Conservation (phyloP, 495 filamentous ascomycete species). For the Podospora didyma region DNA sequence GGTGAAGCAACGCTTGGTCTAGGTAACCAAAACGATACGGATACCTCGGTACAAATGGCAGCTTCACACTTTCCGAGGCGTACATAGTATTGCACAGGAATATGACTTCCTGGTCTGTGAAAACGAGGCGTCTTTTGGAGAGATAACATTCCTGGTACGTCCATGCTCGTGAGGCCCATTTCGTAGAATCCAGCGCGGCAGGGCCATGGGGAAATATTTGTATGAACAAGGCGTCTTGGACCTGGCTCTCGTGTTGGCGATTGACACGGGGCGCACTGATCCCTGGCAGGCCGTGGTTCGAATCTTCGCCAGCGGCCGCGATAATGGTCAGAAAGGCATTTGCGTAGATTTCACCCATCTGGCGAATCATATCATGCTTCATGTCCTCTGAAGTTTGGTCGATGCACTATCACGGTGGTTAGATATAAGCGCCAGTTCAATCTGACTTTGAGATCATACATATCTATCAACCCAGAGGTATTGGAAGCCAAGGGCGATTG, state of each 20-base stretch:
- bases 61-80: not conserved
- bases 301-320: constrained; percentile 17
- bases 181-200: not conserved
- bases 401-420: constrained; percentile 14
- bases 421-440: no score
- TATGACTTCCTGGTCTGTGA: constrained; percentile 24
- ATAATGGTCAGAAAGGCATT: constrained; percentile 18
- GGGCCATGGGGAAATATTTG: not conserved
- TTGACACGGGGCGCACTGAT: not conserved
- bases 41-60: no score
- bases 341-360: constrained; percentile 25
- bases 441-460: no score
- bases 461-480: constrained; percentile 22
- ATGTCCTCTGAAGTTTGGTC: constrained; percentile 11
- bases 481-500: constrained; percentile 3
- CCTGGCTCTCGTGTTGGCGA: not conserved
- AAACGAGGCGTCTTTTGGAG: constrained; percentile 17
- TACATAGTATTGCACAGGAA: constrained; percentile 29
- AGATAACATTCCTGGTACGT: constrained; percentile 39
- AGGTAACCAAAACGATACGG: no score
- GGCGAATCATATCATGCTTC: constrained; percentile 8
- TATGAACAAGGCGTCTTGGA: not conserved
- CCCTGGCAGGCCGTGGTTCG: constrained; percentile 21
- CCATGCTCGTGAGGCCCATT: constrained; percentile 36
- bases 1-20: no score